Evolutionary conservation across 208 protist species (phyloP), one percentile per base, ranked within the genome.

Genomic region (Angomonas desouzai): DNA sequence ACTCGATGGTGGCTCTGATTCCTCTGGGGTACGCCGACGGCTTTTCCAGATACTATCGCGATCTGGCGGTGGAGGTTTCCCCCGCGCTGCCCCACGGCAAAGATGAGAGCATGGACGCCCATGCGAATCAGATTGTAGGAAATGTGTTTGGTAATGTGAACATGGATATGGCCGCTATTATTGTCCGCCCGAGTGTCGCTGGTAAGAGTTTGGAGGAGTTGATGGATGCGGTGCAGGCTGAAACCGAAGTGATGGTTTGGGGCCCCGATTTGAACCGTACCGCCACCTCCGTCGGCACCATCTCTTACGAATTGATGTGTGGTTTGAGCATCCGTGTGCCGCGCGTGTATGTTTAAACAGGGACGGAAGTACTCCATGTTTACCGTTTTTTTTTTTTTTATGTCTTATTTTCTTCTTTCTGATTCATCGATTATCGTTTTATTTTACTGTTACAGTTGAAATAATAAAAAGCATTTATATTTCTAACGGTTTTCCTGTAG

Each of bases 251-350:
- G 43, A 40, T 74, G 38, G 66, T 87, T 11, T 81, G 81, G 75
- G 66, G 77, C 25, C 62, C 71, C 11, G 74, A 83, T 55, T 55
- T 83, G 13, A 69, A 48, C 18, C 64, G 65, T 43, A 76, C 80
- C 68, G 77, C 81, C n/a, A 48, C n/a, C 6, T 47, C 48, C 1
- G 73, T 78, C 22, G 70, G 74, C 47, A 67, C 76, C 1, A 79
- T 87, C 55, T 59, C 76, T 11, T 81, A 87, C 49, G 66, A 83
- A 61, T 70, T 81, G 48, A 87, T 75, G 70, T 79, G 71, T 40
- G 73, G 56, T 7, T 38, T 83, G 48, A 76, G 76, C 6, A 70
- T 57, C 10, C 76, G 77, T 20, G 69, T 87, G 2, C 77, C 74
- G 13, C 69, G 73, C 27, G 49, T 62, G 23, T 81, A 83, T 29